Conservation (phyloP, 768 basidiomycete genomes). For the Boletellus sp. region DNA sequence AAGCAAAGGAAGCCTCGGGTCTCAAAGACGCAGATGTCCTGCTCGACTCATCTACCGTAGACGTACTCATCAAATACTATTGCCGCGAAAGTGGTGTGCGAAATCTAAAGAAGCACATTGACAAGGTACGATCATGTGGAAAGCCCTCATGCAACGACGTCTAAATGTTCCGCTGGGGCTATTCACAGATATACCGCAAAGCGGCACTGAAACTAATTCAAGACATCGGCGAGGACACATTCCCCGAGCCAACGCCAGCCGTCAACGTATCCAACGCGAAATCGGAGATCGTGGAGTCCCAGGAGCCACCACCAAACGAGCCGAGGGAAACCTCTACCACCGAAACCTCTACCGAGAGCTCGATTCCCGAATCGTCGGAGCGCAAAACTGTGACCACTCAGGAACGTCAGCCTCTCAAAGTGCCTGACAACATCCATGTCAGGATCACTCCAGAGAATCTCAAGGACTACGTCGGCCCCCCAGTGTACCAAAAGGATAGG, state of each 20-base stretch:
- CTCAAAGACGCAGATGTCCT: conserved; percentile 80
- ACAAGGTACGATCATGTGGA: conserved; percentile 67
- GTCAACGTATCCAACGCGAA: conserved; percentile 13
- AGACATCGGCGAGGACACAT: conserved; percentile 81
- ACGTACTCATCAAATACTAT: conserved; percentile 92
- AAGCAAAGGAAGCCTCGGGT: conserved; percentile 89
- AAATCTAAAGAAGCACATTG: conserved; percentile 96
- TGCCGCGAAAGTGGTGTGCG: conserved; percentile 96
- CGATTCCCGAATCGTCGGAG: conserved; percentile 29
- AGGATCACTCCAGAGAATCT: conserved; percentile 82
- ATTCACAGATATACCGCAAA: conserved; percentile 85
- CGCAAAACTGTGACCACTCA: conserved; percentile 67
- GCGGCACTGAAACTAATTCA: conserved; percentile 88
- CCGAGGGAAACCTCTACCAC: conserved; percentile 20
- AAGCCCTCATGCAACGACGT: background rate
- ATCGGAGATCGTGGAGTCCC: conserved; percentile 46
- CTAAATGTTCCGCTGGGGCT: background rate
- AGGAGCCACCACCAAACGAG: conserved; percentile 45
- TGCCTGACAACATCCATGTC: conserved; percentile 78
- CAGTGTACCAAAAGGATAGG: conserved; percentile 91
- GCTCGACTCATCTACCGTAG: conserved; percentile 73
- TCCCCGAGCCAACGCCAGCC: conserved; percentile 62
- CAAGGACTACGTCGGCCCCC: conserved; percentile 96
- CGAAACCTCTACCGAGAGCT: conserved; percentile 6
- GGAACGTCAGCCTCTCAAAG: conserved; percentile 72